Percentiles rank a stretch among this genome's conserved stretches.
Evolutionary conservation across 257 asterid genomes (phyloP).

Genomic region (Salvia miltiorrhiza): DNA sequence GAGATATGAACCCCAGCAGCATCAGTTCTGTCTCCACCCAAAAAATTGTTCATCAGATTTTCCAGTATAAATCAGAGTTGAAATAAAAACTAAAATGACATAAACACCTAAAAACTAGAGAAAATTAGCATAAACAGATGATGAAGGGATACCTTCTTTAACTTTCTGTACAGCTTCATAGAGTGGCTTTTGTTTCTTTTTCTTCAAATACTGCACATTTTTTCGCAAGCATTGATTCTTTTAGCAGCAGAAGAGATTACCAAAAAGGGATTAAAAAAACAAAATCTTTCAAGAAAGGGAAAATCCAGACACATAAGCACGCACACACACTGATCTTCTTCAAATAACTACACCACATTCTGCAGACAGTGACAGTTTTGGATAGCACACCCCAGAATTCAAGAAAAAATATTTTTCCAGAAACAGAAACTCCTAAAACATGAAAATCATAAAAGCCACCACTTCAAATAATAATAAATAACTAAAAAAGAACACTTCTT

Average conservation of each 20-base stretch:
- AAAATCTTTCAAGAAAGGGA: background rate
- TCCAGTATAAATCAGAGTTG: conserved; percentile 17
- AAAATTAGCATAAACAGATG: conserved; percentile 6
- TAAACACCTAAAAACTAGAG: background rate
- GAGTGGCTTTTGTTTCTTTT: conserved; percentile 65
- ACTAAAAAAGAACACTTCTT: background rate
- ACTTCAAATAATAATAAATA: background rate
- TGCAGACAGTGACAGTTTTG: background rate
- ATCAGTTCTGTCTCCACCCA: conserved; percentile 52
- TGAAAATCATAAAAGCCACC: background rate
- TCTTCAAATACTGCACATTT: conserved; percentile 60
- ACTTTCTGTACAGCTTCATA: conserved; percentile 74
- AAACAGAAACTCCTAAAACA: background rate
- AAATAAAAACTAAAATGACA: background rate
- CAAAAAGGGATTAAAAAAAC: background rate
- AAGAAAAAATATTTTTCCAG: background rate
- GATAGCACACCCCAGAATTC: background rate
- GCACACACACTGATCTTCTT: background rate
- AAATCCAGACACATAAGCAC: background rate
- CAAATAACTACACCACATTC: no score
- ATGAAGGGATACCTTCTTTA: conserved; percentile 53
- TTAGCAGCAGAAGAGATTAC: conserved; percentile 24
- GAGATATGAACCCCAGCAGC: conserved; percentile 83
- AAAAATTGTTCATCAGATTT: conserved; percentile 16
- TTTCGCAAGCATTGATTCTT: background rate